Conservation (phyloP, 805 yeast genomes). For the Wickerhamomyces xylosicus region DNA sequence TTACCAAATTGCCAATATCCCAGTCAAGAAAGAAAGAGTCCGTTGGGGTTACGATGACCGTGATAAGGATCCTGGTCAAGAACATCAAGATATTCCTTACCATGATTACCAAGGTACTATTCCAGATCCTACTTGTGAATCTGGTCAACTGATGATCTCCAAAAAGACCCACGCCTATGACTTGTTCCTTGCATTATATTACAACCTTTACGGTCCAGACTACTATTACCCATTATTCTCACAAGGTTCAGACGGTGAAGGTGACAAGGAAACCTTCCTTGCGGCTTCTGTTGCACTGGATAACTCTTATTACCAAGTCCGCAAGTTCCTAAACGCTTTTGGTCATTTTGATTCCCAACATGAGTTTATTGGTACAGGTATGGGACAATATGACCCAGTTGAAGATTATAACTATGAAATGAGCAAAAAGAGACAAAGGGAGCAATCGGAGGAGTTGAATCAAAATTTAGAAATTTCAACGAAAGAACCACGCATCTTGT, state of each 20-base stretch:
- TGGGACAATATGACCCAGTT: slow-evolving; percentile 54
- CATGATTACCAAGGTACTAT: slow-evolving; percentile 54
- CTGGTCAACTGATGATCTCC: slow-evolving; percentile 53
- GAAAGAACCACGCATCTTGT: slow-evolving; percentile 28
- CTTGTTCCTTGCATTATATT: slow-evolving; percentile 44
- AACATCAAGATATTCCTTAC: slow-evolving; percentile 28
- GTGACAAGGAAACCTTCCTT: slow-evolving; percentile 52
- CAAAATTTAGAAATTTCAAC: slow-evolving; percentile 9
- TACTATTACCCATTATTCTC: slow-evolving; percentile 47
- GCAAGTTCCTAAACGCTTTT: slow-evolving; percentile 42
- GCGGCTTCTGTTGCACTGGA: slow-evolving; percentile 47
- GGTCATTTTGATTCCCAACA: slow-evolving; percentile 35
- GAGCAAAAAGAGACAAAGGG: slow-evolving; percentile 14
- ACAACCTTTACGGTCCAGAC: slow-evolving; percentile 52
- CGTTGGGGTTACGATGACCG: slow-evolving; percentile 29
- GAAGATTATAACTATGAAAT: slow-evolving; percentile 32
- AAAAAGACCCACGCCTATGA: slow-evolving; percentile 45
- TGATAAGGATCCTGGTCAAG: slow-evolving; percentile 16
- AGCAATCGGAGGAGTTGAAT: slow-evolving; percentile 7
- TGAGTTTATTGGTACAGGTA: slow-evolving; percentile 45
- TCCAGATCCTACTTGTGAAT: slow-evolving; percentile 53
- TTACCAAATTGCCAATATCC: slow-evolving; percentile 56
- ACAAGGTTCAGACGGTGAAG: slow-evolving; percentile 45
- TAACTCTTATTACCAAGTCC: slow-evolving; percentile 51
- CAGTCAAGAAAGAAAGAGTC: slow-evolving; percentile 29